phyloP scores from a whole-genome alignment of 768 basidiomycete genomes.

The Trichaptum fuscoviolaceum region DNA sequence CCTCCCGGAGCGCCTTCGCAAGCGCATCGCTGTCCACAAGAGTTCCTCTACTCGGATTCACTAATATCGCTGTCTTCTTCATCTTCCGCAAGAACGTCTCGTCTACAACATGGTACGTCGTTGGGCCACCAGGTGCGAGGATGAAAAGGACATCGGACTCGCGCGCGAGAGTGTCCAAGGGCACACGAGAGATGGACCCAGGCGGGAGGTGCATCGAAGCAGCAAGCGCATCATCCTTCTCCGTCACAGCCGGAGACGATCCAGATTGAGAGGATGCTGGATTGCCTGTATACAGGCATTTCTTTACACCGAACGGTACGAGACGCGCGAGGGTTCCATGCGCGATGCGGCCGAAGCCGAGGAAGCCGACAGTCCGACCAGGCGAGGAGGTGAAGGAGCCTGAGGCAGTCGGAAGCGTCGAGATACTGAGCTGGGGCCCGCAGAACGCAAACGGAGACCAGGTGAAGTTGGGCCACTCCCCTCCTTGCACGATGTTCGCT shows the following conservation, averaged over 20 bases:
- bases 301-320: slow-evolving; percentile 74
- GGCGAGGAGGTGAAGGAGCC: slow-evolving; percentile 70
- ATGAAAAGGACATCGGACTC: slow-evolving; percentile 84
- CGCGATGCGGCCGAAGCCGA: slow-evolving; percentile 94
- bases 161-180: slow-evolving; percentile 54
- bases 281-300: slow-evolving; percentile 63
- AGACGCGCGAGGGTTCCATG: slow-evolving; percentile 78
- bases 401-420: slow-evolving; percentile 54
- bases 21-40: slow-evolving; percentile 90
- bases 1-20: slow-evolving; percentile 67
- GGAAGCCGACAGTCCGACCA: slow-evolving; percentile 74
- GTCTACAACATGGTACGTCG: slow-evolving; percentile 69
- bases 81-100: slow-evolving; percentile 71
- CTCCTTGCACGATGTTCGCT: slow-evolving; percentile 58
- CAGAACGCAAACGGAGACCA: slow-evolving; percentile 87
- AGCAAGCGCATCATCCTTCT: slow-evolving; percentile 8
- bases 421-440: slow-evolving; percentile 71
- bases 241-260: neutral
- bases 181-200: neutral
- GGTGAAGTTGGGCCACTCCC: slow-evolving; percentile 75
- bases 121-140: slow-evolving; percentile 67
- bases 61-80: slow-evolving; percentile 78
- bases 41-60: slow-evolving; percentile 83
- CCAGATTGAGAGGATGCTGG: slow-evolving; percentile 39
- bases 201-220: slow-evolving; percentile 16